phyloP scores from a whole-genome alignment of 805 yeast species.

The Cephaloascus albidus region DNA sequence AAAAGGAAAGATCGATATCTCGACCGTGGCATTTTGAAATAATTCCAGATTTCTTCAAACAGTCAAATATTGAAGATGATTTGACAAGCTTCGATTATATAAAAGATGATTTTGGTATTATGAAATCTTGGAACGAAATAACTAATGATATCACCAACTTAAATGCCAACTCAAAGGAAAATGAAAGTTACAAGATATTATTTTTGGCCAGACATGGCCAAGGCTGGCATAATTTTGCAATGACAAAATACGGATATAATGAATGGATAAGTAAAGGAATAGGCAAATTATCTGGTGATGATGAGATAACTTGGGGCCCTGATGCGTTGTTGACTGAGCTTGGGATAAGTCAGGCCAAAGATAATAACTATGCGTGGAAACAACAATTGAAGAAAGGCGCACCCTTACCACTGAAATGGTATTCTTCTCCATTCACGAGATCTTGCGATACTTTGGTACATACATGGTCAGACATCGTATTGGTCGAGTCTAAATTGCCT shows the following conservation, averaged over 20 bases:
- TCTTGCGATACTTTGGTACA: slow-evolving; percentile 45
- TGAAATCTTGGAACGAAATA: slow-evolving; percentile 16
- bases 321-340: slow-evolving; percentile 49
- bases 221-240: slow-evolving; percentile 32
- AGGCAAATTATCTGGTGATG: slow-evolving; percentile 27
- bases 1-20: slow-evolving; percentile 30
- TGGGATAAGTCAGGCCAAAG: slow-evolving; percentile 49
- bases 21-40: too few species aligned
- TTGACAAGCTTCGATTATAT: slow-evolving; percentile 26
- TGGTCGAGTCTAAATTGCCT: slow-evolving; percentile 10
- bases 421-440: slow-evolving; percentile 56
- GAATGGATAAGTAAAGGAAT: slow-evolving; percentile 32
- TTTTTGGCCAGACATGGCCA: slow-evolving; percentile 35
- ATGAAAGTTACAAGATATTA: slow-evolving; percentile 23
- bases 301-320: slow-evolving; percentile 35
- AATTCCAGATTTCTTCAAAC: slow-evolving; percentile 31
- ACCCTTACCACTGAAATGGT: slow-evolving; percentile 47
- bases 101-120: slow-evolving; percentile 24
- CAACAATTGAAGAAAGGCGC: slow-evolving; percentile 35
- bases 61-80: slow-evolving; percentile 21
- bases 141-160: slow-evolving; percentile 13
- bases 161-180: slow-evolving; percentile 12
- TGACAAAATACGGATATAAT: slow-evolving; percentile 25
- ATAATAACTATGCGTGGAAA: slow-evolving; percentile 33
- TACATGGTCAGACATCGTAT: slow-evolving; percentile 38